These are phyloP conservation scores for Cymbidium sinense DNA, from an alignment of 106 monocot genomes.

Conservation along the genomic window DNA sequence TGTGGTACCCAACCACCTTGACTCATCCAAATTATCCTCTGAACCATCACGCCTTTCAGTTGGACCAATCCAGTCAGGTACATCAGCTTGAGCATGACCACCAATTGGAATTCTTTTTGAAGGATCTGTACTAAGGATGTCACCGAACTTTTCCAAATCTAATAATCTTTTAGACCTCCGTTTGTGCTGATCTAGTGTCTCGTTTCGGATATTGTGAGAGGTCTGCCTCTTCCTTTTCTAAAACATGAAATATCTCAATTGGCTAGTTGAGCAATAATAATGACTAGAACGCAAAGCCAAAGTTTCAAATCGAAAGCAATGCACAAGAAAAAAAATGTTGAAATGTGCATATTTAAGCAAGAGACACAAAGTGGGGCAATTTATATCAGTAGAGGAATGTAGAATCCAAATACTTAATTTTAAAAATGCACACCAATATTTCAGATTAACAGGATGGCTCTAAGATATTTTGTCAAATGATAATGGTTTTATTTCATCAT, in stretches of 20 bases:
- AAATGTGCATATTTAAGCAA: background rate
- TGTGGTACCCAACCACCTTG: slow-evolving; percentile 49
- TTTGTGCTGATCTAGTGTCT: slow-evolving; percentile 9
- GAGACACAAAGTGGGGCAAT: background rate
- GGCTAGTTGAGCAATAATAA: background rate
- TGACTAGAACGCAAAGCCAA: background rate
- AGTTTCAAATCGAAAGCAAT: background rate
- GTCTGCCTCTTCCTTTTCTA: slow-evolving; percentile 8
- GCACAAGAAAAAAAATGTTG: background rate
- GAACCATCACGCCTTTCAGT: background rate
- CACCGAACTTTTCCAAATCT: slow-evolving; percentile 13
- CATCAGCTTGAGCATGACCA: slow-evolving; percentile 52
- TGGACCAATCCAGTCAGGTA: slow-evolving; percentile 42
- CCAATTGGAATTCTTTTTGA: slow-evolving; percentile 49
- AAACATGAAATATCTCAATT: slow-evolving; percentile 12
- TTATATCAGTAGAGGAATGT: too few species aligned
- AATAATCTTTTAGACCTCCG: slow-evolving; percentile 56
- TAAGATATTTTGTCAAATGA: too few species aligned
- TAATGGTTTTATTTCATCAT: too few species aligned
- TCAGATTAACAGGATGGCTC: too few species aligned
- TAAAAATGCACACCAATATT: too few species aligned
- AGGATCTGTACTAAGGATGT: slow-evolving; percentile 11
- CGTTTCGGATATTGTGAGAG: background rate
- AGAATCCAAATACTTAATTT: too few species aligned
- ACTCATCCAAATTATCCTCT: slow-evolving; percentile 16